These are phyloP conservation scores for Chenopodium suecicum DNA, from an alignment of 148 eudicot genomes.

Conservation along the genomic window DNA sequence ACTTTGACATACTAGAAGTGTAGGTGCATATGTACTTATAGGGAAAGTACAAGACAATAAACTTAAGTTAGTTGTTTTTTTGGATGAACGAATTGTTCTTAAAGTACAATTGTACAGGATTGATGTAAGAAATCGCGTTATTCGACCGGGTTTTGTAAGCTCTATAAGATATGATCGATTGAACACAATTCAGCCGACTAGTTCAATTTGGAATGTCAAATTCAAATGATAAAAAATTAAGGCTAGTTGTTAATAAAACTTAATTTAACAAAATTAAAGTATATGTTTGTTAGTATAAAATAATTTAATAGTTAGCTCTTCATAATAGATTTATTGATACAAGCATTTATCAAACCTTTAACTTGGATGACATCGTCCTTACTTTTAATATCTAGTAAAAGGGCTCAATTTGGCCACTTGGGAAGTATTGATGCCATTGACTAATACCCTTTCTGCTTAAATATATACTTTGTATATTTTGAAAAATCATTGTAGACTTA, in stretches of 20 bases:
- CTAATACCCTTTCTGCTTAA: not conserved
- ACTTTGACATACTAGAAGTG: constrained; percentile 13
- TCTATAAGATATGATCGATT: no score
- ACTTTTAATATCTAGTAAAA: no score
- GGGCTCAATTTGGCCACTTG: not conserved
- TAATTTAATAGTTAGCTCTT: not conserved
- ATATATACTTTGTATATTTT: no score
- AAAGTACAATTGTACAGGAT: no score
- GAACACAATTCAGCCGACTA: not conserved
- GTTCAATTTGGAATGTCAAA: not conserved
- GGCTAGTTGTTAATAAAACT: not conserved
- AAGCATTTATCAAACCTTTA: no score
- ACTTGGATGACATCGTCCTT: not conserved
- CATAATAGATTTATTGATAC: no score
- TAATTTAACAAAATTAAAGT: not conserved
- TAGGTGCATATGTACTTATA: not conserved
- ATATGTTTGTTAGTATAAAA: no score
- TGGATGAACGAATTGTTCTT: constrained; percentile 9
- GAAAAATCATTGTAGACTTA: no score
- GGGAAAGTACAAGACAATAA: not conserved
- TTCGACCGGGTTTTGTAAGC: not conserved
- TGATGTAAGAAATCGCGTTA: no score
- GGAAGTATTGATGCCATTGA: not conserved
- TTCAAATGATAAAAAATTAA: no score
- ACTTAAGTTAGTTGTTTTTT: not conserved